These are phyloP conservation scores for Cystobasidium slooffiae DNA, from an alignment of 1,284 basidiomycete species.

Conservation along the genomic window DNA sequence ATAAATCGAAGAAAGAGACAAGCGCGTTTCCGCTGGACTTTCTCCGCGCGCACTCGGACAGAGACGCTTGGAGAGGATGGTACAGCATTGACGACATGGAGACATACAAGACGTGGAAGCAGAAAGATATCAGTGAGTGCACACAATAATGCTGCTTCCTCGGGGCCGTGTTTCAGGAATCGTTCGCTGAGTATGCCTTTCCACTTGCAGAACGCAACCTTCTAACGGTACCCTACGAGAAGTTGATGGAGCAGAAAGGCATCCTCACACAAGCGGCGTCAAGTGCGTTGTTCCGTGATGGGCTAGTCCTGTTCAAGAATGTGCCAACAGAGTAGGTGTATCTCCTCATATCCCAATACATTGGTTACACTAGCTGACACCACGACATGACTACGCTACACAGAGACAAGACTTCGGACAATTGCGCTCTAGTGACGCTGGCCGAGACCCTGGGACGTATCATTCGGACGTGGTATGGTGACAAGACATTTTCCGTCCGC, in stretches of 20 bases:
- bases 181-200: neutral
- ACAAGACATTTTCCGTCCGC: conserved; percentile 82
- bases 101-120: conserved; percentile 66
- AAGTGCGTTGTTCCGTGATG: conserved; percentile 64
- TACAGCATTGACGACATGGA: conserved; percentile 59
- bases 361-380: conserved; percentile 47
- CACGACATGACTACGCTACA: conserved; percentile 26
- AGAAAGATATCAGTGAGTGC: conserved; percentile 56
- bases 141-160: neutral
- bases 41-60: conserved; percentile 54
- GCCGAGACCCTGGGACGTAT: conserved; percentile 70
- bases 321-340: conserved; percentile 63
- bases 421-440: conserved; percentile 54
- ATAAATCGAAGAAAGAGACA: conserved; percentile 28
- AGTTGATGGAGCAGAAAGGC: conserved; percentile 26
- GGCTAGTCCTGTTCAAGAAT: conserved; percentile 62
- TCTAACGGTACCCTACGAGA: conserved; percentile 34
- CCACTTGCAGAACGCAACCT: conserved; percentile 14
- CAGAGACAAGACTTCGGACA: conserved; percentile 29
- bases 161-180: neutral
- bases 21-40: conserved; percentile 62
- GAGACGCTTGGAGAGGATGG: conserved; percentile 45
- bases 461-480: conserved; percentile 87
- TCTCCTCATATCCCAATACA: conserved; percentile 36
- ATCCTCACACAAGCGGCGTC: conserved; percentile 28